A percentile compares a stretch with the other conserved stretches of the same genome.
phyloP scores from a whole-genome alignment of 2,329 filamentous ascomycete species.

The Ceratocystiopsis sp. region DNA sequence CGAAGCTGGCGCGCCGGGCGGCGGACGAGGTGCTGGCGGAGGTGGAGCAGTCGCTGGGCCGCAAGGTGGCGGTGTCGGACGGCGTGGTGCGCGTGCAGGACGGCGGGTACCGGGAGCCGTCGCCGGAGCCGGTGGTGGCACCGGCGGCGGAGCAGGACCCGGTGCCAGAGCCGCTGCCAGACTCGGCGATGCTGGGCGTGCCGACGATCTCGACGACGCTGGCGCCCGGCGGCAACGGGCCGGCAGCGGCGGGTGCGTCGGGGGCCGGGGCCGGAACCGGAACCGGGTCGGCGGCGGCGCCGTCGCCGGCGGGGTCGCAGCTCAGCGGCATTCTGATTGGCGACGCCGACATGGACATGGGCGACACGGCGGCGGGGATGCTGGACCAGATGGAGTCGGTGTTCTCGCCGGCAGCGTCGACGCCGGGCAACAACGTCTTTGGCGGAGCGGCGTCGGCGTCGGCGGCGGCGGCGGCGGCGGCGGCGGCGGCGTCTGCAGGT shows the following conservation, averaged over 20 bases:
- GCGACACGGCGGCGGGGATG: conserved; percentile 44
- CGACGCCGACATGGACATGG: conserved; percentile 49
- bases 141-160: conserved; percentile 17
- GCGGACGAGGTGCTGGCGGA: conserved; percentile 54
- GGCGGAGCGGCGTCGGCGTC: conserved; percentile 33
- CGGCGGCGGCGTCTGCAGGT: background rate
- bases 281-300: conserved; percentile 19
- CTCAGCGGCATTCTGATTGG: conserved; percentile 36
- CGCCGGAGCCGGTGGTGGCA: conserved; percentile 27
- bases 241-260: conserved; percentile 9
- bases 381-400: conserved; percentile 52
- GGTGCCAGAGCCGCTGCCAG: conserved; percentile 13
- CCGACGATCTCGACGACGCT: conserved; percentile 5
- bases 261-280: conserved; percentile 7
- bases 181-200: conserved; percentile 16
- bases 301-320: conserved; percentile 38
- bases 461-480: background rate
- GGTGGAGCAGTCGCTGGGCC: conserved; percentile 54
- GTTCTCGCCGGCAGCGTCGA: conserved; percentile 40
- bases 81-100: conserved; percentile 57
- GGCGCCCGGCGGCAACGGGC: conserved; percentile 6
- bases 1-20: conserved; percentile 3
- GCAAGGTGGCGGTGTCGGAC: conserved; percentile 45
- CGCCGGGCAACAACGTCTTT: conserved; percentile 42
- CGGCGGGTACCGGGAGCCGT: conserved; percentile 54